Conservation (phyloP, 1,284 basidiomycete genomes). For the Termitomyces sp. region DNA sequence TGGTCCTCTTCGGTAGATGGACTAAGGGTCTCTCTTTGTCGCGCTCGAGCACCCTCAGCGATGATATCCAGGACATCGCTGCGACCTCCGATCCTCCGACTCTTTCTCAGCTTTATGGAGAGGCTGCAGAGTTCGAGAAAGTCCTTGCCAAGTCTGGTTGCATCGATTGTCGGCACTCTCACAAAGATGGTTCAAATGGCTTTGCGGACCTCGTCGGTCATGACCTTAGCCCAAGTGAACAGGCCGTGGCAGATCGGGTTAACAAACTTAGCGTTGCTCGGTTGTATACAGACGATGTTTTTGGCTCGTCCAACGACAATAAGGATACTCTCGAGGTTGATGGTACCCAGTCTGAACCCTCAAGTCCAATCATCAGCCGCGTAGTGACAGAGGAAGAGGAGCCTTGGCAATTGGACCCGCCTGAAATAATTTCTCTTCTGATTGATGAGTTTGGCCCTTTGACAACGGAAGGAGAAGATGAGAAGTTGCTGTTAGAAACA, state of each 20-base stretch:
- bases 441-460: slow-evolving; percentile 45
- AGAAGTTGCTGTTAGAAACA: slow-evolving; percentile 48
- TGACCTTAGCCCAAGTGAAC: slow-evolving; percentile 31
- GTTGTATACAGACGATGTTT: slow-evolving; percentile 23
- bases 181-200: slow-evolving; percentile 22
- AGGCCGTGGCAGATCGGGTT: slow-evolving; percentile 27
- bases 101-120: slow-evolving; percentile 30
- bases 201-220: slow-evolving; percentile 36
- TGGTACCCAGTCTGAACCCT: slow-evolving; percentile 1
- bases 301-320: slow-evolving; percentile 18
- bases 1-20: slow-evolving; percentile 9
- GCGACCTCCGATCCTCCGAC: slow-evolving; percentile 14
- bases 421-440: slow-evolving; percentile 36
- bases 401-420: slow-evolving; percentile 28
- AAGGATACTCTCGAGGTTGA: not conserved
- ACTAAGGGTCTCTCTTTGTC: slow-evolving; percentile 5
- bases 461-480: slow-evolving; percentile 38
- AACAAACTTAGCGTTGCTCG: slow-evolving; percentile 32
- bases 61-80: slow-evolving; percentile 13
- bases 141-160: slow-evolving; percentile 25
- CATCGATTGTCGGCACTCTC: slow-evolving; percentile 16
- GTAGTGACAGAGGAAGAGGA: slow-evolving; percentile 20
- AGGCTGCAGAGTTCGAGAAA: slow-evolving; percentile 33
- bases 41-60: slow-evolving; percentile 14
- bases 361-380: slow-evolving; percentile 14